Percentiles rank a stretch among this genome's conserved stretches.
phyloP scores from a whole-genome alignment of 2,329 filamentous ascomycete genomes.

The Stromatinia cepivora region DNA sequence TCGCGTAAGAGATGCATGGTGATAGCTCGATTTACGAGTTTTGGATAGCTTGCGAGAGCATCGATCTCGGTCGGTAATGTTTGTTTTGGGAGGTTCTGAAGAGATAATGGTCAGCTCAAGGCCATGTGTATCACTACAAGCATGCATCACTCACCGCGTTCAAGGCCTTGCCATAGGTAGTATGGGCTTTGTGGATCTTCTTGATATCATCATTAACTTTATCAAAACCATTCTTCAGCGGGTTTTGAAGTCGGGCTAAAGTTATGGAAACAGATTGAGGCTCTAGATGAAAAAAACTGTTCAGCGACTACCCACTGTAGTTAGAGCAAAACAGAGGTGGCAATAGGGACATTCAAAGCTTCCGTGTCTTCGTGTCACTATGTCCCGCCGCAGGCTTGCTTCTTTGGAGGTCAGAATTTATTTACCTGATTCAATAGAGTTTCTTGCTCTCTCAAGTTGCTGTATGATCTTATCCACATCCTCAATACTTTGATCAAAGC shows the following conservation, averaged over 20 bases:
- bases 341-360: conserved; percentile 21
- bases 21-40: conserved; percentile 87
- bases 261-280: conserved; percentile 70
- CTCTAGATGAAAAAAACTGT: conserved; percentile 48
- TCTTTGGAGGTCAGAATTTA: conserved; percentile 16
- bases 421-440: conserved; percentile 70
- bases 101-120: conserved; percentile 23
- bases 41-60: conserved; percentile 71
- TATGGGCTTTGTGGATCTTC: conserved; percentile 78
- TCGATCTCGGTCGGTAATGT: conserved; percentile 77
- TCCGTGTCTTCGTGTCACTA: neutral
- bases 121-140: neutral
- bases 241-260: conserved; percentile 82
- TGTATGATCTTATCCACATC: conserved; percentile 85
- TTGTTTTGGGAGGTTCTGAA: conserved; percentile 47
- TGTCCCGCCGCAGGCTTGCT: neutral
- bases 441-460: conserved; percentile 69
- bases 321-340: neutral
- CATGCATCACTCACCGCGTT: conserved; percentile 62
- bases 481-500: conserved; percentile 49
- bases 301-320: neutral
- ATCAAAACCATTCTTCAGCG: conserved; percentile 79
- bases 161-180: conserved; percentile 79
- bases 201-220: conserved; percentile 78
- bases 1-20: conserved; percentile 95